Base-by-base conservation (phyloP, 2,329 filamentous ascomycete genomes). In the Phialocephala sp. region DNA sequence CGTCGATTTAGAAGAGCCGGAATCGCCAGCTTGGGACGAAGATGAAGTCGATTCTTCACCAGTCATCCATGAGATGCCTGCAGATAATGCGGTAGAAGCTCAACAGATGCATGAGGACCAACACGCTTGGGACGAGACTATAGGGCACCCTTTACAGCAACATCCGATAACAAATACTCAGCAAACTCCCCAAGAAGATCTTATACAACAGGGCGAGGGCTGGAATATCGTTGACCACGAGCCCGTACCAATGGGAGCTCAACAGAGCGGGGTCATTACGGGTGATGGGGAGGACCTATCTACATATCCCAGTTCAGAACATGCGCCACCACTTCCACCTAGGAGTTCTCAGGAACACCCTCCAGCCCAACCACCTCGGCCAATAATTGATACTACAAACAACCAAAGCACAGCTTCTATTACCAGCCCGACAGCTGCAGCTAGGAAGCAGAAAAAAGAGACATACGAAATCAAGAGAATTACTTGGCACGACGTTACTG, bases 401-500 rank as follows among this genome's bases (percentile, higher is more conserved):
- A 69, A 66, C 47, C 39, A 43, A 20, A 72, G 64, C 39, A 55
- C 65, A 18, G 55, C 69, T 9, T 71, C 73, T 8, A 35, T 67
- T 6, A 24, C 41, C 4, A 68, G 55, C 22, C 67, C 69, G 20
- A 62, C 43, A n/a, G 50, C 68, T 45, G 64, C 45, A 22, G 59
- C 62, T 4, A 55, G 58, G 59, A 69, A 62, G 37, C 72, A 76
- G 37, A 75, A 73, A 55, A 76, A 73, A 63, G 93, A 97, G 77
- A 95, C 93, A 0, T 98, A 99, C 73, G 91, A 93, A 63, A 94
- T 98, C 76, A 96, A 97, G 76, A 93, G 94, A 66, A 89, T 98
- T 68, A 89, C 87, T 67, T 98, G 94, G 94, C 83, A 89, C 66
- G 92, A 97, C 76, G 78, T 82, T 1, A 85, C 76, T 12, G 82